Evolutionary conservation across 495 filamentous ascomycete species (phyloP).

Genomic region (Penicillium verhagenii): DNA sequence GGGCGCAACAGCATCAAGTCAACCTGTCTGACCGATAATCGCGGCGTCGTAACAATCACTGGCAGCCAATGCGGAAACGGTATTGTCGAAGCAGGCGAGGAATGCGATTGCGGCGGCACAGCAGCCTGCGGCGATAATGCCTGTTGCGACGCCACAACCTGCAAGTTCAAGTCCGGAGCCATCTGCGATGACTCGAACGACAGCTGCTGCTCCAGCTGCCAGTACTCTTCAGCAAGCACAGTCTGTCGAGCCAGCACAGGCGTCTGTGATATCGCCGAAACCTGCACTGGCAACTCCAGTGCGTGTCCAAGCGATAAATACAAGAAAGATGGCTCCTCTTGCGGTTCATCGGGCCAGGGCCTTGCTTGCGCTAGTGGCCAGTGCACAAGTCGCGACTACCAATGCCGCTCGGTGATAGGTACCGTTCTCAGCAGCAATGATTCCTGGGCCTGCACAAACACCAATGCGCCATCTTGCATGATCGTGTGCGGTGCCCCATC

Average conservation of each 20-base stretch:
- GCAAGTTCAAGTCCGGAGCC: slow-evolving; percentile 74
- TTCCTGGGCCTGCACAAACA: slow-evolving; percentile 75
- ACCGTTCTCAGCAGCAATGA: slow-evolving; percentile 70
- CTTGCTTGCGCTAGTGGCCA: slow-evolving; percentile 90
- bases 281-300: slow-evolving; percentile 69
- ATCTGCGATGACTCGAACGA: slow-evolving; percentile 91
- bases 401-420: slow-evolving; percentile 87
- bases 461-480: slow-evolving; percentile 56
- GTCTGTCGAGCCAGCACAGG: slow-evolving; percentile 80
- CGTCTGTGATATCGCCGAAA: slow-evolving; percentile 79
- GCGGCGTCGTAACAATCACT: slow-evolving; percentile 78
- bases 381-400: slow-evolving; percentile 87
- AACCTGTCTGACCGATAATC: slow-evolving; percentile 76
- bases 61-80: slow-evolving; percentile 92
- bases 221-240: slow-evolving; percentile 61
- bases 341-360: slow-evolving; percentile 54
- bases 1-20: slow-evolving; percentile 74
- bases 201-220: slow-evolving; percentile 81
- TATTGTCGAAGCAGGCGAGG: slow-evolving; percentile 90
- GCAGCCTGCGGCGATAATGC: slow-evolving; percentile 66
- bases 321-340: slow-evolving; percentile 66
- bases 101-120: slow-evolving; percentile 90
- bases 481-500: slow-evolving; percentile 74
- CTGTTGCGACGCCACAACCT: slow-evolving; percentile 86
- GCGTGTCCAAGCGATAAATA: slow-evolving; percentile 72